Percentiles rank a stretch among this genome's conserved stretches.
These are phyloP conservation scores for Phaffomyces opuntiae DNA, from an alignment of 805 yeast species.

Conservation along the genomic window DNA sequence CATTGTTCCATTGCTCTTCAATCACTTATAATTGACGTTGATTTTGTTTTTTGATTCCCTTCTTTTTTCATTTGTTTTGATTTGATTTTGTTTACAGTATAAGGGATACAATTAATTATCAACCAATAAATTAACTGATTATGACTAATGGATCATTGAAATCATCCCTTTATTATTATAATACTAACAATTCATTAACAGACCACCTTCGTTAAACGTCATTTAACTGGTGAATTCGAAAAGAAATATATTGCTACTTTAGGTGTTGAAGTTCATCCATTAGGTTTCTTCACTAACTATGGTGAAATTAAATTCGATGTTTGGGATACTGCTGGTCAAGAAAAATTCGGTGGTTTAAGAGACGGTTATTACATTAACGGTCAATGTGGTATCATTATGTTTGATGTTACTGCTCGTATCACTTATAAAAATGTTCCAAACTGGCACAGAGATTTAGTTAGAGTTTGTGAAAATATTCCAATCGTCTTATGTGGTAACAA, in stretches of 20 bases:
- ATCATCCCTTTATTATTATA: too few species aligned
- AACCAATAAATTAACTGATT: not conserved
- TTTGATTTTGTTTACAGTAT: not conserved
- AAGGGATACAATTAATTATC: not conserved
- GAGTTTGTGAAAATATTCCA: slow-evolving; percentile 99
- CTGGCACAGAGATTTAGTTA: slow-evolving; percentile 99
- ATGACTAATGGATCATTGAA: not conserved
- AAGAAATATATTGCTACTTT: slow-evolving; percentile 98
- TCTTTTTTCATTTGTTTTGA: slow-evolving; percentile 1
- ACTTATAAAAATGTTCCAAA: slow-evolving; percentile 99
- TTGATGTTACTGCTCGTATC: slow-evolving; percentile 98
- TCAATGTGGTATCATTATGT: slow-evolving; percentile 99
- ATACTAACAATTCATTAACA: slow-evolving; percentile 20
- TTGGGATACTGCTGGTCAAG: slow-evolving; percentile 99
- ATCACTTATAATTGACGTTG: too few species aligned
- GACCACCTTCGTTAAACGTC: slow-evolving; percentile 99
- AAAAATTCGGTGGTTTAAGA: slow-evolving; percentile 98
- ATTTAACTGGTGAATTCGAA: slow-evolving; percentile 98
- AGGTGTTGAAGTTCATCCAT: slow-evolving; percentile 99
- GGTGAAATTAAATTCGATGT: slow-evolving; percentile 99
- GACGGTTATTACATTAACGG: slow-evolving; percentile 99
- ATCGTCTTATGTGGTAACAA: slow-evolving; percentile 98
- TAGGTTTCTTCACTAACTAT: slow-evolving; percentile 94
- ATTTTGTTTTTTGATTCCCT: not conserved
- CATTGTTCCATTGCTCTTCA: not conserved